Percentiles rank a stretch among this genome's conserved stretches.
These are phyloP conservation scores for Balamuthia mandrillaris DNA, from an alignment of 208 protist genomes.

Conservation along the genomic window DNA sequence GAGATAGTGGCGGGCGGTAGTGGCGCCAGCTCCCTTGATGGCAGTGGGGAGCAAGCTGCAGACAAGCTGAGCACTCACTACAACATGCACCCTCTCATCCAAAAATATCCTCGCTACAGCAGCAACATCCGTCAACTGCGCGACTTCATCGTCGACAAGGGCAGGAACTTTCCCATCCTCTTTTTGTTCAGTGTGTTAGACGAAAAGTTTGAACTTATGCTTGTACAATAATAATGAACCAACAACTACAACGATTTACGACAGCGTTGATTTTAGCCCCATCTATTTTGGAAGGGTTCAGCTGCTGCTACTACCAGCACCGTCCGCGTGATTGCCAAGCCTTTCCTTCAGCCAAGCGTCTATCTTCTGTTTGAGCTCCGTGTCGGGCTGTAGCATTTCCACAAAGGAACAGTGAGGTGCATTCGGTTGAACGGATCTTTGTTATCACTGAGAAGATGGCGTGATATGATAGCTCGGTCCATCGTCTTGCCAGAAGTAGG, in stretches of 20 bases:
- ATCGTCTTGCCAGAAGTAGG: constrained; percentile 35
- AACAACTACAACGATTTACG: background rate
- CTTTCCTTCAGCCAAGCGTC: too few relatives aligned
- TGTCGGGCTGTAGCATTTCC: too few relatives aligned
- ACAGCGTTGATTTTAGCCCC: too few relatives aligned
- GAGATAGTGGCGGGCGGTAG: background rate
- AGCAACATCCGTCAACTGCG: constrained; percentile 5
- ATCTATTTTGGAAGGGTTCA: too few relatives aligned
- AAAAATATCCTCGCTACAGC: constrained; percentile 30
- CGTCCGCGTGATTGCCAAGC: too few relatives aligned
- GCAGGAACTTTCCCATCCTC: background rate
- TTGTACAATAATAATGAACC: background rate
- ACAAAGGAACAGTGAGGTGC: too few relatives aligned
- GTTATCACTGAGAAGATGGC: constrained; percentile 24
- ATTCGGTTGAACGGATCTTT: too few relatives aligned
- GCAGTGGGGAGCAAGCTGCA: too few relatives aligned
- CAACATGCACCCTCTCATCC: constrained; percentile 4
- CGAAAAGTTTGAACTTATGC: constrained; percentile 15
- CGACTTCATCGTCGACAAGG: background rate
- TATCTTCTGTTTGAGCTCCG: too few relatives aligned
- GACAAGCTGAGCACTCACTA: too few relatives aligned
- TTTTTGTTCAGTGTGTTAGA: constrained; percentile 14
- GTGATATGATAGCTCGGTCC: constrained; percentile 25
- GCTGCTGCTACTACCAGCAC: too few relatives aligned
- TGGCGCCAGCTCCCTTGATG: background rate